Base-by-base conservation (phyloP, 441 rosid species). In the Gossypium gossypioides region DNA sequence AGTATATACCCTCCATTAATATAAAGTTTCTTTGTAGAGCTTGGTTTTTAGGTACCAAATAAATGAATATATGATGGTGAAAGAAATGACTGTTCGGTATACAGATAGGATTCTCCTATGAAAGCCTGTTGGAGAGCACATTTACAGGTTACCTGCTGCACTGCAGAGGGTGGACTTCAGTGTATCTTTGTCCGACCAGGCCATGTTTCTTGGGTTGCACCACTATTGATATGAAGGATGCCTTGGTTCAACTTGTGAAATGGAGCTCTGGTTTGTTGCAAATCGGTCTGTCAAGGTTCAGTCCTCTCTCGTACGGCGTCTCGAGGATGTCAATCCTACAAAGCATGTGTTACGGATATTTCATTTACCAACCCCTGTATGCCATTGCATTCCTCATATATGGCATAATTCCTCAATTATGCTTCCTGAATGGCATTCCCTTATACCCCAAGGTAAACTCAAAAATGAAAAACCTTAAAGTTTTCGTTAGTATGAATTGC, bases 341-440 rank as follows among this genome's bases (percentile, higher is more conserved):
- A 37, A 60, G 68, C 74, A 64, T 80, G 76, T 68, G 69, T 68
- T 82, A 75, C 8, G 70, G 67, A 0, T 48, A 66, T 10, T 3
- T 78, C 66, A 75, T 74, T 4, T 29, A 74, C 2, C 19, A 0
- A 8, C 75, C 83, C n/a, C 54, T 79, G 1, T 10, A 51, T 19
- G 66, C 75, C 62, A 19, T 74, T 64, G 72, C 58, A 72, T 24
- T 80, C 6, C 12, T 86, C 13, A 18, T 82, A 3, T 75, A 71
- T 77, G 75, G 79, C 74, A 74, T 78, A 2, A 81, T 85, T n/a
- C 86, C 89, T 70, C 86, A 77, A 48, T 68, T 83, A 6, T 80
- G 81, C 63, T 80, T 83, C 2, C 62, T 83, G 13, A 63, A 64
- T 21, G 85, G 81, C 76, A 80, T 79, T 69, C 44, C 84, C 9